phyloP scores from a whole-genome alignment of 805 yeast species.

The Wickerhamomyces alni region DNA sequence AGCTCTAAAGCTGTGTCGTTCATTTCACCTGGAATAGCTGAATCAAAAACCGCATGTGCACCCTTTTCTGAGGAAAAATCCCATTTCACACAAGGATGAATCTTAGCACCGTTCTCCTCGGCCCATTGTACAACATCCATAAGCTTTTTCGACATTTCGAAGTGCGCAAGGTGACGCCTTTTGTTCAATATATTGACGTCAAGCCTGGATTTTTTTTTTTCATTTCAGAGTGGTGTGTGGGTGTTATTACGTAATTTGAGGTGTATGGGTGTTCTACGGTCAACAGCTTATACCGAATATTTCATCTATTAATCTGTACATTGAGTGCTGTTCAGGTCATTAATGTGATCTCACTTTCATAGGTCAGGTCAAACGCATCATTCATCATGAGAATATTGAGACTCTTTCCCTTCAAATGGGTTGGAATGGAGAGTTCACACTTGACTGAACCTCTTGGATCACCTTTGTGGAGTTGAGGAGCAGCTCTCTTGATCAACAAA shows the following conservation, averaged over 20 bases:
- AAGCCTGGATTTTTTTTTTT: neutral
- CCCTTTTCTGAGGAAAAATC: slow-evolving; percentile 26
- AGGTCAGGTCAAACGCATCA: slow-evolving; percentile 60
- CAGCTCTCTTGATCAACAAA: slow-evolving; percentile 65
- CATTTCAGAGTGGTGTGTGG: too few species aligned
- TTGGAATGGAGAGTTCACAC: slow-evolving; percentile 45
- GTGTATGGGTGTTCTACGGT: too few species aligned
- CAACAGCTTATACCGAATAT: too few species aligned
- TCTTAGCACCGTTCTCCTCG: slow-evolving; percentile 28
- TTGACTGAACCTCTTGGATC: slow-evolving; percentile 23
- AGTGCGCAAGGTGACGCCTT: too few species aligned
- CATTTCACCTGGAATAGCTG: slow-evolving; percentile 5
- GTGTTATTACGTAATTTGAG: too few species aligned
- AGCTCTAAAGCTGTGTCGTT: slow-evolving; percentile 17
- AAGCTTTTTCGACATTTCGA: slow-evolving; percentile 1
- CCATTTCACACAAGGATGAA: slow-evolving; percentile 31
- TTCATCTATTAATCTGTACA: too few species aligned
- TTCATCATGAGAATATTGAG: slow-evolving; percentile 48
- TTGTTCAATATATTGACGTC: neutral
- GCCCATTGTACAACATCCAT: slow-evolving; percentile 30
- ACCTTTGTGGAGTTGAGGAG: slow-evolving; percentile 38
- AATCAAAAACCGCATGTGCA: slow-evolving; percentile 25
- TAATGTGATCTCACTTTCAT: slow-evolving; percentile 26
- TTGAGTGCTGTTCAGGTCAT: too few species aligned
- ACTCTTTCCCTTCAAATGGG: slow-evolving; percentile 38